phyloP scores from a whole-genome alignment of 2,329 filamentous ascomycete genomes.

The Botryotinia globosa region DNA sequence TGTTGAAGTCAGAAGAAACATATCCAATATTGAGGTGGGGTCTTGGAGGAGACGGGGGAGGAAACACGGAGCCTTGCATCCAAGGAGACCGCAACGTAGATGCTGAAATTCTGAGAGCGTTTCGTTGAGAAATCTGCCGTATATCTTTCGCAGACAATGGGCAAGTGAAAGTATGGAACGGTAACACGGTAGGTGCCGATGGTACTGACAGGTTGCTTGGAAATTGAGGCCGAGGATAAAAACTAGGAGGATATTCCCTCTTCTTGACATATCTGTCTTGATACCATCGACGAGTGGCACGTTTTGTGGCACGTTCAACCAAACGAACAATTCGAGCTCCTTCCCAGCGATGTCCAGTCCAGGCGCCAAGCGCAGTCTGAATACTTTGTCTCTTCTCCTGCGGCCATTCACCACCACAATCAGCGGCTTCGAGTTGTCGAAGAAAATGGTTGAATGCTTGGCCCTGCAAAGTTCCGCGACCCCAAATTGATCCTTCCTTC shows the following conservation, averaged over 20 bases:
- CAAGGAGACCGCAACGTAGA: conserved; percentile 84
- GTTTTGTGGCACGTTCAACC: conserved; percentile 77
- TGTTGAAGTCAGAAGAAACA: conserved; percentile 98
- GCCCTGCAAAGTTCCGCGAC: conserved; percentile 64
- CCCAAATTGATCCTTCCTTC: conserved; percentile 82
- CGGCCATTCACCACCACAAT: conserved; percentile 38
- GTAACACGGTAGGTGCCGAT: conserved; percentile 86
- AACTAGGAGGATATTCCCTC: conserved; percentile 52
- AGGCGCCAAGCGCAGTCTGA: conserved; percentile 45
- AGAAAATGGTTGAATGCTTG: conserved; percentile 47
- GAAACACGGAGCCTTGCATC: conserved; percentile 77
- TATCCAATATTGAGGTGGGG: conserved; percentile 91
- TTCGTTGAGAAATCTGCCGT: conserved; percentile 89
- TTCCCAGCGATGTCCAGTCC: conserved; percentile 81
- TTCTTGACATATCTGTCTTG: conserved; percentile 70
- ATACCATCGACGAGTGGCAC: conserved; percentile 83
- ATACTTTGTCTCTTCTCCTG: conserved; percentile 39
- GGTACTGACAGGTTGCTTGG: conserved; percentile 74
- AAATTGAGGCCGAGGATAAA: conserved; percentile 70
- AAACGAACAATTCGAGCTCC: conserved; percentile 80
- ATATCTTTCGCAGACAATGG: conserved; percentile 89
- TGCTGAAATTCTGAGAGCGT: conserved; percentile 87
- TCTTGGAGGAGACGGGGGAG: conserved; percentile 77
- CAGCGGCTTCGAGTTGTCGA: conserved; percentile 36
- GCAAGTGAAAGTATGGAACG: conserved; percentile 97